Base-by-base conservation (phyloP, 2,329 filamentous ascomycete genomes). In the Grosmannia clavigera region DNA sequence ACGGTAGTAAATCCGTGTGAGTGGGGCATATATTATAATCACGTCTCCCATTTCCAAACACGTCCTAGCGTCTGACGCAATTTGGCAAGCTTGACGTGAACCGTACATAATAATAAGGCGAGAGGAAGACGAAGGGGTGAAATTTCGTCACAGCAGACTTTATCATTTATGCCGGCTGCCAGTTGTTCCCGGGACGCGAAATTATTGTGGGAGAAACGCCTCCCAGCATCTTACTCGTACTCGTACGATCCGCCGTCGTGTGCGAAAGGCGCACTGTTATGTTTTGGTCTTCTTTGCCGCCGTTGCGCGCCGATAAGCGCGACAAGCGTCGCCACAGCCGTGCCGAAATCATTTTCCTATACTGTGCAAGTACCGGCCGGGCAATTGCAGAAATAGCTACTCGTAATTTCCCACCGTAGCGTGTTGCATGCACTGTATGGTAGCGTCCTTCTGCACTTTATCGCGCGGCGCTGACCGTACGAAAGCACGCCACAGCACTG, bases 31-130 rank as follows among this genome's bases (percentile, higher is more conserved):
- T 3, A 22, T 19, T 38, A 35, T 54, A 55, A 55, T 55, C 52
- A 55, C 52, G 55, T 53, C 57, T 31, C 16, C 22, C 19, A 19
- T 35, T 58, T 5, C 52, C n/a, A 50, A n/a, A 54, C 14, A 57
- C 38, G 48, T 60, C 52, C 43, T 60, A 62, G 60, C 58, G 60
- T 35, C 60, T 63, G 60, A 63, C 62, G 62, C 62, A 62, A 63
- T 63, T 55, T 63, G 43, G 19, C 55, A 43, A 50, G 55, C 25
- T 25, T 22, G 12, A 31, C 35, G 35, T 51, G 33, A 58, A 52
- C 33, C 55, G 25, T 25, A n/a, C 14, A 51, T 16, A 52, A 27
- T 10, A 35, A n/a, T 25, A 48, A 16, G 19, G 11, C 33, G 31
- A 38, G n/a, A 38, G 25, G 4, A 35, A 55, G 33, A 38, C 5